phyloP scores from a whole-genome alignment of 2,329 filamentous ascomycete species.

The Pyrenophora tritici-repentis region DNA sequence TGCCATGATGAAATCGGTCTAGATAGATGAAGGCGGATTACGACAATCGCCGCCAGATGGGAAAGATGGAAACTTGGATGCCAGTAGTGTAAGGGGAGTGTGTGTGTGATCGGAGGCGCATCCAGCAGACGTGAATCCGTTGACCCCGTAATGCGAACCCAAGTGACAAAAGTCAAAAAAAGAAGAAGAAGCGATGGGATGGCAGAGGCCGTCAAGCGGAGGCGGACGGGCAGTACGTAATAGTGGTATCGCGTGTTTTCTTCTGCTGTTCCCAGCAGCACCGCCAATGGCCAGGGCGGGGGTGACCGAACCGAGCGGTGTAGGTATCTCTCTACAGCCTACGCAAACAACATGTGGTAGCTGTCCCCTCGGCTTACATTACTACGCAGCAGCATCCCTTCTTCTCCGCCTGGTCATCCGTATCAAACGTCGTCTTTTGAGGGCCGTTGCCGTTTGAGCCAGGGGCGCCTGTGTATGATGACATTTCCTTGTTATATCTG shows the following conservation, averaged over 20 bases:
- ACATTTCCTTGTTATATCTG: constrained; percentile 98
- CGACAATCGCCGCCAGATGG: constrained; percentile 18
- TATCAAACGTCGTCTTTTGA: constrained; percentile 72
- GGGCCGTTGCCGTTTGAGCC: constrained; percentile 54
- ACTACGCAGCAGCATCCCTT: constrained; percentile 86
- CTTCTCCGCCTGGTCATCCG: constrained; percentile 70
- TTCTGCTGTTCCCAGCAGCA: constrained; percentile 25
- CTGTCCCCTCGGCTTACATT: constrained; percentile 64
- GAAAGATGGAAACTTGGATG: constrained; percentile 18
- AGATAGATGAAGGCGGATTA: constrained; percentile 22
- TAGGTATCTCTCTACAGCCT: constrained; percentile 26
- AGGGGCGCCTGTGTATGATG: constrained; percentile 75
- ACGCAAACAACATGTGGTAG: constrained; percentile 16
- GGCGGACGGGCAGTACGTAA: constrained; percentile 39
- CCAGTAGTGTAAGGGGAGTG: constrained; percentile 18
- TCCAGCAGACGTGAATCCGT: constrained; percentile 35
- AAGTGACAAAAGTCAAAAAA: constrained; percentile 32
- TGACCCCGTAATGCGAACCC: constrained; percentile 31
- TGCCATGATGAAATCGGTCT: constrained; percentile 39
- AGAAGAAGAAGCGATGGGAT: constrained; percentile 15
- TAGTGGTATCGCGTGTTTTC: constrained; percentile 42
- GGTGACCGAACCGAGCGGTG: constrained; percentile 23
- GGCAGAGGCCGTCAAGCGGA: constrained; percentile 19
- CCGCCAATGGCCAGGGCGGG: constrained; percentile 32
- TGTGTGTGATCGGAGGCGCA: constrained; percentile 30